Conservation (phyloP, 192 early-diverging fungal genomes). For the Backusella liffmaniae region DNA sequence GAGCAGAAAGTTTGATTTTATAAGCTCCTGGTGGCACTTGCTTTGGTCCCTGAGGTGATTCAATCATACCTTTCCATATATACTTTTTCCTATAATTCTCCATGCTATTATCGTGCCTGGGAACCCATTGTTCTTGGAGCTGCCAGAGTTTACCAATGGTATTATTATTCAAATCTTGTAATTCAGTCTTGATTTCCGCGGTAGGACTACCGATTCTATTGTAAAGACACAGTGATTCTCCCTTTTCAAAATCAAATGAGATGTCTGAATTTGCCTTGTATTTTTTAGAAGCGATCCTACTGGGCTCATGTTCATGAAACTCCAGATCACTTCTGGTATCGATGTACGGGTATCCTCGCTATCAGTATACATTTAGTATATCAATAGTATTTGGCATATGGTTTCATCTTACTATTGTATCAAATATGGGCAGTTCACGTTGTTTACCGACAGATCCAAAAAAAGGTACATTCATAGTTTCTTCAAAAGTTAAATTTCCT, state of each 20-base stretch:
- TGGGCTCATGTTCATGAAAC: not conserved
- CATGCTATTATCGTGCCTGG: slow-evolving; percentile 19
- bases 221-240: not conserved
- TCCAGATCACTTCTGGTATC: not conserved
- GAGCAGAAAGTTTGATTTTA: slow-evolving; percentile 12
- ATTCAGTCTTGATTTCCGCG: not conserved
- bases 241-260: not conserved
- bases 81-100: not conserved
- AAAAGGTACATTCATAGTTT: slow-evolving; percentile 39
- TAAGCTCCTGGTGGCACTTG: slow-evolving; percentile 10
- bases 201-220: slow-evolving; percentile 18
- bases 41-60: not conserved
- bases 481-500: slow-evolving; percentile 2
- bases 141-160: slow-evolving; percentile 14
- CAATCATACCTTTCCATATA: not conserved
- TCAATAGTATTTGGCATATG: not conserved
- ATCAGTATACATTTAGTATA: not conserved
- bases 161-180: not conserved
- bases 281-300: not conserved
- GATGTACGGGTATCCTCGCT: slow-evolving; percentile 32
- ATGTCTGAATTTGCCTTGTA: not conserved
- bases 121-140: slow-evolving; percentile 11
- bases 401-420: slow-evolving; percentile 20
- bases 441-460: slow-evolving; percentile 40
- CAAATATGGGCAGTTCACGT: slow-evolving; percentile 41